These are phyloP conservation scores for Fusarium algeriense DNA, from an alignment of 2,329 filamentous ascomycete species.

Conservation along the genomic window DNA sequence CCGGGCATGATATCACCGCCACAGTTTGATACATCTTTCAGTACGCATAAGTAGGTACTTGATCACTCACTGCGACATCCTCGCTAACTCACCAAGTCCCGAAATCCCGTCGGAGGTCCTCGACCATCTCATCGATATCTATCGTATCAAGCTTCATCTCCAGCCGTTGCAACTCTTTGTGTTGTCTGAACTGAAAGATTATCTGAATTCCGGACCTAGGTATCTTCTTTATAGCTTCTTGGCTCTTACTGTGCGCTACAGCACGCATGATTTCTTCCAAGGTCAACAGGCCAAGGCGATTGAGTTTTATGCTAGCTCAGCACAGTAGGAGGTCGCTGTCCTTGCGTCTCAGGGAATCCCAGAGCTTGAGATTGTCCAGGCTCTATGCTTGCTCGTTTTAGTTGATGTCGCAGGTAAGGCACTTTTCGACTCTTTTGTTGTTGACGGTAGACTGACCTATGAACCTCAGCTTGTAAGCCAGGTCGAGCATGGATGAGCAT, in stretches of 20 bases:
- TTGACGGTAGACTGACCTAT: accelerated
- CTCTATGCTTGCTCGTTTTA: constrained; percentile 7
- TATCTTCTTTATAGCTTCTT: constrained; percentile 13
- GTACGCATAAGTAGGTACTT: background rate
- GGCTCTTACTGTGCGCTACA: background rate
- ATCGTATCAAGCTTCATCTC: constrained; percentile 6
- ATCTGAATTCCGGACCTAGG: background rate
- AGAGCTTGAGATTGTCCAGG: background rate
- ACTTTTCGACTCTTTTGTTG: accelerated
- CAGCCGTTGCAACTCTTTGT: constrained; percentile 15
- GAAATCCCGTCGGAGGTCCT: background rate
- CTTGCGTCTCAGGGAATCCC: constrained; percentile 10
- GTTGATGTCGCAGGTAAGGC: background rate
- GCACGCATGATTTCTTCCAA: background rate
- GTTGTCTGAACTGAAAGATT: background rate
- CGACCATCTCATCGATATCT: constrained; percentile 12
- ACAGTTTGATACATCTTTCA: background rate
- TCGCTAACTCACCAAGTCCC: background rate
- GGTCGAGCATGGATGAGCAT: constrained; percentile 19
- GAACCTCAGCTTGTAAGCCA: background rate
- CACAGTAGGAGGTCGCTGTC: background rate
- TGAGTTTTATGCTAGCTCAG: background rate
- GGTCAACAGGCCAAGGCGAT: background rate
- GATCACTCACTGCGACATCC: accelerated
- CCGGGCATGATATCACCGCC: background rate